A percentile compares a stretch with the other conserved stretches of the same genome.
Evolutionary conservation across 805 yeast species (phyloP).

Genomic region (Clavispora santaluciae): DNA sequence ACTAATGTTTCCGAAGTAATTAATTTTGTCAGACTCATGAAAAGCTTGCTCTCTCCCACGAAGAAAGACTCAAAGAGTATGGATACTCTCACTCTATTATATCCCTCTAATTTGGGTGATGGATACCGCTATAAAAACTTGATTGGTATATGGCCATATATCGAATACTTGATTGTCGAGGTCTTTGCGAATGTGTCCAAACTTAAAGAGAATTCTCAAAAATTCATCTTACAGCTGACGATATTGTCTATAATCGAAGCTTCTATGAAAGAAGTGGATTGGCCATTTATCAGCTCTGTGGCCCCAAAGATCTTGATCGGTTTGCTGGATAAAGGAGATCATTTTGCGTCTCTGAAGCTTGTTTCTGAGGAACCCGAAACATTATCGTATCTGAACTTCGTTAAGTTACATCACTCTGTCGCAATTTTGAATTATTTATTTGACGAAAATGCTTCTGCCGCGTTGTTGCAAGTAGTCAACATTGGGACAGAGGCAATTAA

Average conservation of each 20-base stretch:
- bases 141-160: slow-evolving; percentile 73
- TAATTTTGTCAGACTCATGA: slow-evolving; percentile 62
- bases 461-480: slow-evolving; percentile 53
- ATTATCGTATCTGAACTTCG: slow-evolving; percentile 23
- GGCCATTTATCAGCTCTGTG: slow-evolving; percentile 46
- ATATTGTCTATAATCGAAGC: slow-evolving; percentile 49
- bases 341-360: slow-evolving; percentile 19
- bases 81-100: slow-evolving; percentile 32
- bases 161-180: slow-evolving; percentile 65
- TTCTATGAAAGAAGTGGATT: slow-evolving; percentile 31
- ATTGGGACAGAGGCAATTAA: slow-evolving; percentile 56
- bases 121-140: slow-evolving; percentile 44
- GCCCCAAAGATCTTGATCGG: slow-evolving; percentile 41
- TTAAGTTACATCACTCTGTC: slow-evolving; percentile 68
- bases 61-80: slow-evolving; percentile 27
- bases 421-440: slow-evolving; percentile 59
- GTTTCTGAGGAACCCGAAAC: slow-evolving; percentile 10
- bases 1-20: slow-evolving; percentile 47
- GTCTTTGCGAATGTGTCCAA: slow-evolving; percentile 53
- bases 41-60: slow-evolving; percentile 32
- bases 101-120: slow-evolving; percentile 61
- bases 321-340: slow-evolving; percentile 15
- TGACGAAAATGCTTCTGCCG: slow-evolving; percentile 49
- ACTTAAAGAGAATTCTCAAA: slow-evolving; percentile 29
- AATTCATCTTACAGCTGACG: slow-evolving; percentile 45